Base-by-base conservation (phyloP, 257 asterid species). In the Verbena officinalis region DNA sequence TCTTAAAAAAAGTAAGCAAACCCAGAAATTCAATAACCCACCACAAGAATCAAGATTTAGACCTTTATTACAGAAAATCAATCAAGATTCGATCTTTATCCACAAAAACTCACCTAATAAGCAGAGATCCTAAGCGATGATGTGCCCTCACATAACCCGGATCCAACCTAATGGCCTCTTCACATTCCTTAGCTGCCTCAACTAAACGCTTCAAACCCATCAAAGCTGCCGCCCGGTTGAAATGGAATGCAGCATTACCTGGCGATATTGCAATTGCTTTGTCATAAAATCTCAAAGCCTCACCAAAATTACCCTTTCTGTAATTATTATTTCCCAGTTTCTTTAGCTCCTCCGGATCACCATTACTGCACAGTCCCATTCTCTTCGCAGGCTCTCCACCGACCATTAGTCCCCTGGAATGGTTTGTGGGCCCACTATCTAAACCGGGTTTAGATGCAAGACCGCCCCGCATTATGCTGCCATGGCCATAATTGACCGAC, bases 301-400 rank as follows among this genome's bases (percentile, higher is more conserved):
- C 95, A 0, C 67, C 43, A 39, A 79, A 90, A 51, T 80, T 51
- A 16, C 99, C 97, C 77, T 73, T 85, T 55, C 69, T 81, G 71
- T 87, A 86, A 69, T 61, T 67, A 31, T 85, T 91, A 81, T 93
- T 93, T 20, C 96, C 99, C 77, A 79, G 40, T 70, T 76, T 85
- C 80, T 90, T 93, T 31, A 87, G 54, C 78, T 93, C 99, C 76
- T 93, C 99, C 4, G 96, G 87, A 79, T 92, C 89, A 72, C 62
- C 46, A 42, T 52, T 44, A n/a, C 73, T 60, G 64, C 65, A 34
- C 30, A 52, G 60, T 45, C 72, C 79, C 19, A 62, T 33, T 23
- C 63, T 84, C 73, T 72, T 81, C n/a, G 27, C 67, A 44, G 81
- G 43, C 31, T 76, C 81, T 17, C 77, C 86, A 38, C 83, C 86